Percentiles rank a stretch among this genome's conserved stretches.
These are phyloP conservation scores for Globisporangium solare DNA, from an alignment of 352 stramenopile genomes.

Conservation along the genomic window DNA sequence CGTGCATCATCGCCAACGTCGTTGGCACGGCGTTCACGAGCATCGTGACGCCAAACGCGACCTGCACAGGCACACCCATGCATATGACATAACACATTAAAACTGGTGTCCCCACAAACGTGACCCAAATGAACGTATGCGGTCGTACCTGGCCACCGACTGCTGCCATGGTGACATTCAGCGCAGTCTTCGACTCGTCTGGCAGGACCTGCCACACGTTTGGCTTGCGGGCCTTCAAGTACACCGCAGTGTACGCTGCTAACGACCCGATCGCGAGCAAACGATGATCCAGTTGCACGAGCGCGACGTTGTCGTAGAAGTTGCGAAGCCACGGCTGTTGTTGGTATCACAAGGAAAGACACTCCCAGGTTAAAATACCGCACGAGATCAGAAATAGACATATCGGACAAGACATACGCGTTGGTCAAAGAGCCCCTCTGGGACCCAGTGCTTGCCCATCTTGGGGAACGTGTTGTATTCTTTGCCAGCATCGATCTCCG, in stretches of 20 bases:
- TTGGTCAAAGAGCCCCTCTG: slow-evolving; percentile 57
- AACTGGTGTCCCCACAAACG: background rate
- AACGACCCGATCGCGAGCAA: slow-evolving; percentile 88
- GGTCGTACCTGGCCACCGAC: slow-evolving; percentile 33
- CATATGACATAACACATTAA: background rate
- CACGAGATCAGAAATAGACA: background rate
- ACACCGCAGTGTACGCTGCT: slow-evolving; percentile 43
- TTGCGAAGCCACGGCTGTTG: slow-evolving; percentile 83
- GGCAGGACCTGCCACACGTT: slow-evolving; percentile 71
- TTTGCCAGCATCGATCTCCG: slow-evolving; percentile 94
- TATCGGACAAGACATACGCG: slow-evolving; percentile 20
- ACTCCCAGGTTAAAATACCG: background rate
- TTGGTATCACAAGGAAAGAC: background rate
- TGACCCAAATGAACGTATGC: background rate
- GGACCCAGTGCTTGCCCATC: slow-evolving; percentile 90
- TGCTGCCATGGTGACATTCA: slow-evolving; percentile 53
- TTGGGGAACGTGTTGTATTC: slow-evolving; percentile 97
- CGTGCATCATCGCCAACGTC: slow-evolving; percentile 90
- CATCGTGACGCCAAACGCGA: slow-evolving; percentile 91
- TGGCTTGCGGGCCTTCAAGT: slow-evolving; percentile 48
- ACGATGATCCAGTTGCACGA: slow-evolving; percentile 96
- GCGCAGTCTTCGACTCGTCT: slow-evolving; percentile 42
- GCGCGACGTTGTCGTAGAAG: slow-evolving; percentile 95
- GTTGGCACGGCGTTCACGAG: slow-evolving; percentile 95
- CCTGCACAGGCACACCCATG: slow-evolving; percentile 37